These are phyloP conservation scores for Leucosporidium creatinivorum DNA, from an alignment of 768 basidiomycete species.

Conservation along the genomic window DNA sequence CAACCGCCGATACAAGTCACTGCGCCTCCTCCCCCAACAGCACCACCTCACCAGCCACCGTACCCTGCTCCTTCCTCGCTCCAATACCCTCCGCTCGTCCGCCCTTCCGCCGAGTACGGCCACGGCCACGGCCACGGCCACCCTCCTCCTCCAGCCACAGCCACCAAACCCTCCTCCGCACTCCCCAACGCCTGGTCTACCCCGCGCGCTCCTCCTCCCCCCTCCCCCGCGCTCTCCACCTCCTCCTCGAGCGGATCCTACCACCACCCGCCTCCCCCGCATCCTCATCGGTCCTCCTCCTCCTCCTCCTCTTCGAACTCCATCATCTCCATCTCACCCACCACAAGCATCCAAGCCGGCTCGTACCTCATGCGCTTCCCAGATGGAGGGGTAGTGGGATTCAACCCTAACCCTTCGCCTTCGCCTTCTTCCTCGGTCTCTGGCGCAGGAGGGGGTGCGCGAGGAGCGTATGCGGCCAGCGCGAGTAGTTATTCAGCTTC, in stretches of 20 bases:
- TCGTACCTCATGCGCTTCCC: conserved; percentile 31
- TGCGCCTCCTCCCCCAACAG: not conserved
- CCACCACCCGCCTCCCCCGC: not conserved
- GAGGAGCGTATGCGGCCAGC: too few species aligned
- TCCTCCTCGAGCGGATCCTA: conserved; percentile 12
- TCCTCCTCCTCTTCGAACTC: too few species aligned
- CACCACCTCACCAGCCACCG: not conserved
- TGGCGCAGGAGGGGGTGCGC: too few species aligned
- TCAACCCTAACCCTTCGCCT: not conserved
- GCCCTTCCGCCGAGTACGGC: not conserved
- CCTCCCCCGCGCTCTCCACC: conserved; percentile 12
- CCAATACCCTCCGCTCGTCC: not conserved
- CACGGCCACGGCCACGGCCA: not conserved
- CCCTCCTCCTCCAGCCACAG: conserved; percentile 5
- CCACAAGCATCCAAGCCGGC: not conserved
- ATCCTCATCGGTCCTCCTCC: not conserved
- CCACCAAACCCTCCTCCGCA: too few species aligned
- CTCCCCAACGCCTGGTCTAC: too few species aligned
- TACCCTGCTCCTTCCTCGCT: not conserved
- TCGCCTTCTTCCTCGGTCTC: not conserved
- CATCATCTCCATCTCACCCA: too few species aligned
- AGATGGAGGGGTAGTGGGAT: conserved; percentile 17
- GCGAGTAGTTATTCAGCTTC: too few species aligned
- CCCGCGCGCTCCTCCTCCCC: not conserved
- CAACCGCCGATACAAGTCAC: conserved; percentile 30